phyloP scores from a whole-genome alignment of 768 basidiomycete species.

The Tylopilus felleus region DNA sequence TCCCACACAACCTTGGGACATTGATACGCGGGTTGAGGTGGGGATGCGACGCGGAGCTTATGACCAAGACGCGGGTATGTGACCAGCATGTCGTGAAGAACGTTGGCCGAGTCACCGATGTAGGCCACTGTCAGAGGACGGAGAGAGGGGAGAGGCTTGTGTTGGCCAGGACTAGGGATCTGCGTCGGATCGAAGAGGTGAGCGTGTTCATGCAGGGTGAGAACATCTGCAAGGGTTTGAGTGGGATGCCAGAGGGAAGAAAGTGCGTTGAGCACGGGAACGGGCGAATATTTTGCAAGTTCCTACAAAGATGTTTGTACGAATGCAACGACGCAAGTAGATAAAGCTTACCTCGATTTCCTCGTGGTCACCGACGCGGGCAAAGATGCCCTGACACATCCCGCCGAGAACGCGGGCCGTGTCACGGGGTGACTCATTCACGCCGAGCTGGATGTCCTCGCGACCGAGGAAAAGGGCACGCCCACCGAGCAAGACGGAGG shows the following conservation, averaged over 20 bases:
- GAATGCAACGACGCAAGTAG: not conserved
- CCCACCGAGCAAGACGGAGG: constrained; percentile 76
- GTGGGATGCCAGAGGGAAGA: constrained; percentile 97
- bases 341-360: constrained; percentile 77
- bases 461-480: constrained; percentile 84
- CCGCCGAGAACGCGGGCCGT: constrained; percentile 85
- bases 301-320: constrained; percentile 49
- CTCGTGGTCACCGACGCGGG: constrained; percentile 86
- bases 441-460: constrained; percentile 93
- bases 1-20: constrained; percentile 76
- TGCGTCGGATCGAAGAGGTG: constrained; percentile 45
- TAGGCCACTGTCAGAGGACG: constrained; percentile 87
- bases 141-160: constrained; percentile 46
- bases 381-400: constrained; percentile 97
- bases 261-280: constrained; percentile 95
- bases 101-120: constrained; percentile 92
- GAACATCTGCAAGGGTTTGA: constrained; percentile 88
- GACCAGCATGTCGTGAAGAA: constrained; percentile 96
- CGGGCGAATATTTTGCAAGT: constrained; percentile 83
- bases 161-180: constrained; percentile 10
- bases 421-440: constrained; percentile 87
- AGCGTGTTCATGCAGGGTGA: constrained; percentile 81
- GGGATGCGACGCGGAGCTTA: constrained; percentile 79
- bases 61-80: constrained; percentile 91
- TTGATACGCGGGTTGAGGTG: constrained; percentile 56